Conservation (phyloP, 2,329 filamentous ascomycete genomes). For the Aspergillus neoniger region DNA sequence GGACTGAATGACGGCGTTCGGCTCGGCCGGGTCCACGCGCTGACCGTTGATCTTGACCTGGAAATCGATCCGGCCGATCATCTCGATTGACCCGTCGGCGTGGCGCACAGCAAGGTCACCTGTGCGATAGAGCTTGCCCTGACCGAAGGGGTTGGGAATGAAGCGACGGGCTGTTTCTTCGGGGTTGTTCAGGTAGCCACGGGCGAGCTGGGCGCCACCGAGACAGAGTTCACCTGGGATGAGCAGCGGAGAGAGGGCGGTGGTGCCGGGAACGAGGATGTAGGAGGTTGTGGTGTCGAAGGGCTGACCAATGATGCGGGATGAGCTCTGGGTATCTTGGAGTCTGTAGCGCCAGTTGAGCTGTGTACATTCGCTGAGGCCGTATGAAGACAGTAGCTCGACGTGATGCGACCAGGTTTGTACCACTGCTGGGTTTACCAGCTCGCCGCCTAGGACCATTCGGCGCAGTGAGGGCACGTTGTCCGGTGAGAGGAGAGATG, state of each 20-base stretch:
- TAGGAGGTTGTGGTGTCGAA: slow-evolving; percentile 17
- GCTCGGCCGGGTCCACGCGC: slow-evolving; percentile 56
- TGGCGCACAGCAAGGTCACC: slow-evolving; percentile 22
- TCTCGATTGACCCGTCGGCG: slow-evolving; percentile 17
- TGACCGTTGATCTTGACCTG: slow-evolving; percentile 65
- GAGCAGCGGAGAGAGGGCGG: slow-evolving; percentile 12
- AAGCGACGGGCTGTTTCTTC: slow-evolving; percentile 12
- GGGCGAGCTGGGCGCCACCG: slow-evolving; percentile 16
- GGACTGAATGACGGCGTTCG: neutral
- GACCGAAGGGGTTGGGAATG: slow-evolving; percentile 14
- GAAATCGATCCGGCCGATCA: slow-evolving; percentile 59
- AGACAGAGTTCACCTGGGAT: slow-evolving; percentile 19
- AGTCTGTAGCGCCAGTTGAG: slow-evolving; percentile 14
- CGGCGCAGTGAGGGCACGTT: slow-evolving; percentile 13
- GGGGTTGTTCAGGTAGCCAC: slow-evolving; percentile 13
- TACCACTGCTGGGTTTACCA: slow-evolving; percentile 9
- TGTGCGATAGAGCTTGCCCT: slow-evolving; percentile 21
- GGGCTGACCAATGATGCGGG: slow-evolving; percentile 15
- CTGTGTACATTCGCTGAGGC: slow-evolving; percentile 23
- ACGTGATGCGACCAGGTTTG: slow-evolving; percentile 12
- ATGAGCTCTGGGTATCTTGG: neutral
- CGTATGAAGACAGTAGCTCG: slow-evolving; percentile 19
- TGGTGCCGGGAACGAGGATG: slow-evolving; percentile 15
- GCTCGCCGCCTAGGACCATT: slow-evolving; percentile 18
- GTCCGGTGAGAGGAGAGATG: slow-evolving; percentile 10